Conservation (phyloP, 352 stramenopile species). For the Globisporangium nunn region DNA sequence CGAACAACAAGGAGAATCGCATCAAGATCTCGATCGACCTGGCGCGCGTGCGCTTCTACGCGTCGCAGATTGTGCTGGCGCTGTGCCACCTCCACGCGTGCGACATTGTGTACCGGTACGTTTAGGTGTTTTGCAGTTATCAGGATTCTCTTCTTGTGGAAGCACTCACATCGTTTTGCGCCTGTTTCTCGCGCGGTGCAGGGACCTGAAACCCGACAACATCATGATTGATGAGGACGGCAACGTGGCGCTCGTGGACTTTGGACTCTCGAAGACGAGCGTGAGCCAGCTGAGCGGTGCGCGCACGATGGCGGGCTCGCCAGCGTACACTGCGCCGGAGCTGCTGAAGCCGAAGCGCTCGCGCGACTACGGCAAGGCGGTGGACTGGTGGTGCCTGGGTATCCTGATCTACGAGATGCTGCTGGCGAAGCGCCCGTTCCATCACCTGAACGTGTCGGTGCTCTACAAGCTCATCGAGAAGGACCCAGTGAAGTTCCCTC, state of each 20-base stretch:
- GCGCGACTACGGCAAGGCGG: constrained; percentile 81
- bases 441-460: constrained; percentile 86
- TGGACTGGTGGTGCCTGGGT: constrained; percentile 86
- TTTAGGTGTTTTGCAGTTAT: not conserved
- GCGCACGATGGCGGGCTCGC: constrained; percentile 80
- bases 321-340: constrained; percentile 76
- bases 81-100: constrained; percentile 89
- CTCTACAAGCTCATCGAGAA: constrained; percentile 90
- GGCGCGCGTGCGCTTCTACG: constrained; percentile 84
- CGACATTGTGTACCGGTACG: constrained; percentile 91
- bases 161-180: not conserved
- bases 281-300: constrained; percentile 78
- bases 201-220: constrained; percentile 95
- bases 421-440: constrained; percentile 87
- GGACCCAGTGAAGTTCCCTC: constrained; percentile 81
- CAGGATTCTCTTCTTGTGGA: not conserved
- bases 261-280: constrained; percentile 91
- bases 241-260: constrained; percentile 93
- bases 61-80: constrained; percentile 88
- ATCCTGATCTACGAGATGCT: constrained; percentile 92
- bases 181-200: not conserved
- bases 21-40: constrained; percentile 82
- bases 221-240: constrained; percentile 92
- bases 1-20: constrained; percentile 84
- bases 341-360: constrained; percentile 79